A percentile compares a stretch with the other conserved stretches of the same genome.
These are phyloP conservation scores for Mycena venus DNA, from an alignment of 768 basidiomycete species.

Conservation along the genomic window DNA sequence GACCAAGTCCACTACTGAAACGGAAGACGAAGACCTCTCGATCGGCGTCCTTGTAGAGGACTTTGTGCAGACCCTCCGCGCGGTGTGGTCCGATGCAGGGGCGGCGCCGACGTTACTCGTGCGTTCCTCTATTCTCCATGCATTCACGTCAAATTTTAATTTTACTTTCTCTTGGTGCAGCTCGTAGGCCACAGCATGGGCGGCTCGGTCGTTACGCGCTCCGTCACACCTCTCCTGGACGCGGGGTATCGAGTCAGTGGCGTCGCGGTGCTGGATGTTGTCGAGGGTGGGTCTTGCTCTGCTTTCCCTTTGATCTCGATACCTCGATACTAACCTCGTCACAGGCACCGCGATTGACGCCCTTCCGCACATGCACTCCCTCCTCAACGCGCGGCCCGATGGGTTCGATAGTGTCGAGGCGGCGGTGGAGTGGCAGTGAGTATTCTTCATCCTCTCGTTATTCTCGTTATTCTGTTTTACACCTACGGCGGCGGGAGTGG, in stretches of 20 bases:
- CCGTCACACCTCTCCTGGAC: constrained; percentile 75
- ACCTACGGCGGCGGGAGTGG: too few species aligned
- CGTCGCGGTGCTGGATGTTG: constrained; percentile 88
- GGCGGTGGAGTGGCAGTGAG: constrained; percentile 97
- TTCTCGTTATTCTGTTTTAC: too few species aligned
- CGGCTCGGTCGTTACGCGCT: constrained; percentile 86
- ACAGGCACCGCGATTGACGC: constrained; percentile 94
- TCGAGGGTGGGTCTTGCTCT: constrained; percentile 72
- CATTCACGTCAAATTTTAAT: too few species aligned
- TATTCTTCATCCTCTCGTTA: constrained; percentile 28
- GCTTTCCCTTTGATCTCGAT: background rate
- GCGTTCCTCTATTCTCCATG: constrained; percentile 32
- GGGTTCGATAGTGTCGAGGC: constrained; percentile 88
- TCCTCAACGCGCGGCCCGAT: constrained; percentile 88
- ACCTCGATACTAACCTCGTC: background rate
- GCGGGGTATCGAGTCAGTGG: constrained; percentile 80
- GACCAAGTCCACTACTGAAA: constrained; percentile 60
- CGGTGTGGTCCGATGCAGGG: constrained; percentile 75
- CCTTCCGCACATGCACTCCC: constrained; percentile 90
- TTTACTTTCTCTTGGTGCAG: constrained; percentile 48
- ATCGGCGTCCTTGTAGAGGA: constrained; percentile 82
- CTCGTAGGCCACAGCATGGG: constrained; percentile 98
- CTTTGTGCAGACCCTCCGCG: constrained; percentile 75
- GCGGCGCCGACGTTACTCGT: constrained; percentile 83
- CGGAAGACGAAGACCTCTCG: constrained; percentile 71